Percentiles rank a stretch among this genome's conserved stretches.
Evolutionary conservation across 2,329 filamentous ascomycete species (phyloP).

Genomic region (Ophiostoma pallidulum): DNA sequence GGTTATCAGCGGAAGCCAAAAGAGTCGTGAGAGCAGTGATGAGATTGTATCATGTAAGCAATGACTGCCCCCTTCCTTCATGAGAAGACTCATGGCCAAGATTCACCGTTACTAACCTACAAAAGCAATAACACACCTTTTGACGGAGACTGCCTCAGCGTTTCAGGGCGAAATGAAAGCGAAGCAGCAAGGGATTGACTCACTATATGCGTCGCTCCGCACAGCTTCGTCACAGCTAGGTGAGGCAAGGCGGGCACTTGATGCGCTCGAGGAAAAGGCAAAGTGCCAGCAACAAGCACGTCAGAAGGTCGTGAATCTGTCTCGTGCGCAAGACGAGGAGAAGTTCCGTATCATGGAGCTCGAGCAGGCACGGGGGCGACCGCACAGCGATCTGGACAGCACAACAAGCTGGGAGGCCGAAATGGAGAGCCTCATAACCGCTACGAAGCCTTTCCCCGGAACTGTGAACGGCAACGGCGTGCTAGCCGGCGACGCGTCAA

Average conservation of each 20-base stretch:
- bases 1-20: conserved; percentile 38
- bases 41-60: conserved; percentile 70
- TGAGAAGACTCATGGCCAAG: not conserved
- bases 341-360: conserved; percentile 42
- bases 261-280: conserved; percentile 57
- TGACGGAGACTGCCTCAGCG: conserved; percentile 67
- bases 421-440: conserved; percentile 33
- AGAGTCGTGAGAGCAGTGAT: conserved; percentile 62
- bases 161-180: conserved; percentile 73
- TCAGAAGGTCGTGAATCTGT: conserved; percentile 70
- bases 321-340: conserved; percentile 63
- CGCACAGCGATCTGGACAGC: conserved; percentile 31
- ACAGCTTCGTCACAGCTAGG: conserved; percentile 70
- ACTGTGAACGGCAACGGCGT: conserved; percentile 24
- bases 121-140: conserved; percentile 69
- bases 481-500: conserved; percentile 25
- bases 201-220: conserved; percentile 70
- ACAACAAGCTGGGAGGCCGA: conserved; percentile 47
- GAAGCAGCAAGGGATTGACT: conserved; percentile 77
- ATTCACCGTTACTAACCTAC: conserved; percentile 22
- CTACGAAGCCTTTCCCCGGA: conserved; percentile 13
- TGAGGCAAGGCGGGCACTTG: conserved; percentile 64
- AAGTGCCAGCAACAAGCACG: conserved; percentile 55
- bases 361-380: conserved; percentile 32
- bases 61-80: not conserved